These are phyloP conservation scores for Davidsoniella neocaledoniae DNA, from an alignment of 2,329 filamentous ascomycete species.

Conservation along the genomic window DNA sequence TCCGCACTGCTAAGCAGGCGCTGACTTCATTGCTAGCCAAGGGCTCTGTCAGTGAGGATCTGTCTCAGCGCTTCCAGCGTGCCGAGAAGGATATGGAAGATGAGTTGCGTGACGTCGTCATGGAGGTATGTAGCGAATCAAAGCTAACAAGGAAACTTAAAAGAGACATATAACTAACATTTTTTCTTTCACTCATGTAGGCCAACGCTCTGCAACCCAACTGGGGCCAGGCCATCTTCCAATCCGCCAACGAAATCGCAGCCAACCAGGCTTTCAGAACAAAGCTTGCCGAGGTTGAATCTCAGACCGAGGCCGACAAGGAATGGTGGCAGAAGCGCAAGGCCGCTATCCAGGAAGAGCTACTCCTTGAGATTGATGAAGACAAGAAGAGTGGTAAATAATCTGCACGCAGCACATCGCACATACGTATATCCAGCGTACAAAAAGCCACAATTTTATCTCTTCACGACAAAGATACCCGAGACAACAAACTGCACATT, in stretches of 20 bases:
- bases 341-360: conserved; percentile 53
- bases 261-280: conserved; percentile 65
- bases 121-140: conserved; percentile 48
- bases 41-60: conserved; percentile 86
- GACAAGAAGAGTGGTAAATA: conserved; percentile 20
- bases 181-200: conserved; percentile 27
- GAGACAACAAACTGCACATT: too few species aligned
- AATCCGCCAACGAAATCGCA: conserved; percentile 90
- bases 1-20: conserved; percentile 77
- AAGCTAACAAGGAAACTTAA: not conserved
- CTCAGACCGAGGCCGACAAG: conserved; percentile 56
- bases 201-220: conserved; percentile 76
- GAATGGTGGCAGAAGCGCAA: conserved; percentile 85
- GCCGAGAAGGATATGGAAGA: conserved; percentile 97
- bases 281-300: conserved; percentile 57
- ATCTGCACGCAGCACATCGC: too few species aligned
- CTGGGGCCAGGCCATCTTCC: conserved; percentile 94
- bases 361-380: conserved; percentile 71
- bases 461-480: too few species aligned
- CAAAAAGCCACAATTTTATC: too few species aligned
- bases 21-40: conserved; percentile 68
- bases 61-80: conserved; percentile 81
- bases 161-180: not conserved
- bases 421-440: too few species aligned
- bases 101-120: conserved; percentile 83